phyloP scores from a whole-genome alignment of 2,329 filamentous ascomycete species.

The Neurospora crassa region DNA sequence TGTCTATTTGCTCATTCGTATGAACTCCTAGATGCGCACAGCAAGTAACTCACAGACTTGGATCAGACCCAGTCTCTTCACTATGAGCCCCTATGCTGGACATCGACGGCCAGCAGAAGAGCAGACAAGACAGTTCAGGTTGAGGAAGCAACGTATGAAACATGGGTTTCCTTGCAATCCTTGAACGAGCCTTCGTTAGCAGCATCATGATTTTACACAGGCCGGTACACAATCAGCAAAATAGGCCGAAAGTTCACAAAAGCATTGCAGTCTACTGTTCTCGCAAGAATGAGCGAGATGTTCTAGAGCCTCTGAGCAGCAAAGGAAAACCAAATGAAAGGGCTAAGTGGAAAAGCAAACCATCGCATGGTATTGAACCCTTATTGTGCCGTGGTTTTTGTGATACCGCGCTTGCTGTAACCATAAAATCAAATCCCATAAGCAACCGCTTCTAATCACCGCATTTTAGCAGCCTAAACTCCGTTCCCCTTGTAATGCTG shows the following conservation, averaged over 20 bases:
- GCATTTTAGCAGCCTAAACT: not conserved
- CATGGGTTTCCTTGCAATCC: not conserved
- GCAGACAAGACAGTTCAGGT: not conserved
- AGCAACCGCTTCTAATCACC: not conserved
- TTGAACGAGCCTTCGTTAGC: not conserved
- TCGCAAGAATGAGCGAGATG: not conserved
- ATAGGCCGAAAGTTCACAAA: not conserved
- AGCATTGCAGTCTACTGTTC: not conserved
- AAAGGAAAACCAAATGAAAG: not conserved
- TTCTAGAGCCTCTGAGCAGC: not conserved
- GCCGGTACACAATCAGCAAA: not conserved
- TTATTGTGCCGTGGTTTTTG: not conserved
- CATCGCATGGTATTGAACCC: not conserved
- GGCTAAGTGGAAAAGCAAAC: not conserved
- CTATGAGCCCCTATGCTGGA: not conserved
- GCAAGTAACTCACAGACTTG: not conserved
- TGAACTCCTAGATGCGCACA: not conserved
- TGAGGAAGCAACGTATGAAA: not conserved
- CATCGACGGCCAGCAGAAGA: not conserved
- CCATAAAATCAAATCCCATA: not conserved
- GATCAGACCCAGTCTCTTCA: not conserved
- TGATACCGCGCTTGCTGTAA: not conserved
- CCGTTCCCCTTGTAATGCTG: not conserved
- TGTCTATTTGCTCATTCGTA: not conserved
- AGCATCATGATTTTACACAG: not conserved